Evolutionary conservation across 768 basidiomycete genomes (phyloP).

Genomic region (Amanita rimosa): DNA sequence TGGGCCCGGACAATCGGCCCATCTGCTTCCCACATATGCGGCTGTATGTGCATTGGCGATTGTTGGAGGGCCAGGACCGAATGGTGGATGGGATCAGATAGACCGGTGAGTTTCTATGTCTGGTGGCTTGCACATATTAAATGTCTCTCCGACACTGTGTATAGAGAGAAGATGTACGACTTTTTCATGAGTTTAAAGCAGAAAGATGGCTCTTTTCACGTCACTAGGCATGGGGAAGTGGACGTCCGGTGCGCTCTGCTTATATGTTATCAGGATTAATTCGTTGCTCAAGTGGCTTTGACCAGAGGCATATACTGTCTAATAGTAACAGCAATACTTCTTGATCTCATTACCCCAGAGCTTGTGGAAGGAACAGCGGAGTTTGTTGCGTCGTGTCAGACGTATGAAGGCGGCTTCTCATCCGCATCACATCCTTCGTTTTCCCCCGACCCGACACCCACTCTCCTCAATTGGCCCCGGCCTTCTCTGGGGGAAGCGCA

Average conservation of each 20-base stretch:
- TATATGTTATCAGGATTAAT: background rate
- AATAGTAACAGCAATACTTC: constrained; percentile 68
- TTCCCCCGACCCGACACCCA: constrained; percentile 9
- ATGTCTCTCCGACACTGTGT: background rate
- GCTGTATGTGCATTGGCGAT: constrained; percentile 77
- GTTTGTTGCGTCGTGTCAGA: constrained; percentile 87
- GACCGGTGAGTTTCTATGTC: constrained; percentile 42
- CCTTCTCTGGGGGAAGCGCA: constrained; percentile 92
- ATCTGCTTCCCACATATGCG: constrained; percentile 87
- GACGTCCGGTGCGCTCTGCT: constrained; percentile 65
- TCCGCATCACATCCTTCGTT: constrained; percentile 67
- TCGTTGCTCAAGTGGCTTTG: background rate
- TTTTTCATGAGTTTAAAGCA: constrained; percentile 93
- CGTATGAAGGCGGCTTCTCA: constrained; percentile 94
- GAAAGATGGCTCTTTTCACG: constrained; percentile 87
- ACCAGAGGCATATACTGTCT: constrained; percentile 89
- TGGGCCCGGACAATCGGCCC: constrained; percentile 80
- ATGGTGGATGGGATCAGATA: constrained; percentile 81
- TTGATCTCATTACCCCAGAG: constrained; percentile 84
- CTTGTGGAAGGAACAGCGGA: constrained; percentile 64
- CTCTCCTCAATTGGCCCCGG: constrained; percentile 33
- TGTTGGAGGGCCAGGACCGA: constrained; percentile 58
- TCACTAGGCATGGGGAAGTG: constrained; percentile 80
- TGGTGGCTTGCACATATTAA: background rate
- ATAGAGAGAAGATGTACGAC: constrained; percentile 63